Percentiles rank a stretch among this genome's conserved stretches.
Evolutionary conservation across 495 filamentous ascomycete species (phyloP).

Genomic region (Penicillium maclennaniae): DNA sequence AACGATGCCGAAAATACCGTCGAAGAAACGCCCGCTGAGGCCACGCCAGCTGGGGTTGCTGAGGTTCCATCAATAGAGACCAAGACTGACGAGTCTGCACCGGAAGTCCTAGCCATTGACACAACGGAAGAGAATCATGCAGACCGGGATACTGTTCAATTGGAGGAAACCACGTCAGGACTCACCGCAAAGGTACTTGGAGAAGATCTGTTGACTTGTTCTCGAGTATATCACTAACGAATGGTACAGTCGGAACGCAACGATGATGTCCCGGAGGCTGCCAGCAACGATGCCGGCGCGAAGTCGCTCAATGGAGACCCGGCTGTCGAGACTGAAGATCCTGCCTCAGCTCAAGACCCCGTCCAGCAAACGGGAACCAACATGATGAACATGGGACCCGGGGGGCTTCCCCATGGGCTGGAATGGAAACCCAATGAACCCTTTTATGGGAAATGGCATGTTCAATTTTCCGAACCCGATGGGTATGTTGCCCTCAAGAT

Average conservation of each 20-base stretch:
- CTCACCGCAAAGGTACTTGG: slow-evolving; percentile 7
- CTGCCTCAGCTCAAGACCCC: slow-evolving; percentile 18
- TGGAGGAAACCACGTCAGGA: background rate
- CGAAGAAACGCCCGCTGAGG: background rate
- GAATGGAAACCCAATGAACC: slow-evolving; percentile 56
- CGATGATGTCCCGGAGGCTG: slow-evolving; percentile 9
- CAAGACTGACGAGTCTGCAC: background rate
- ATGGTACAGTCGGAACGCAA: background rate
- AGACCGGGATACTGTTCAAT: background rate
- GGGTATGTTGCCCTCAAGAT: slow-evolving; percentile 58
- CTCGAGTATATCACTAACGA: background rate
- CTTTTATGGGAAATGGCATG: slow-evolving; percentile 73
- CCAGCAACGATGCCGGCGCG: slow-evolving; percentile 1
- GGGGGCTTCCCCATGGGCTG: slow-evolving; percentile 64
- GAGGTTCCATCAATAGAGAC: background rate
- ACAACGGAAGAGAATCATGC: background rate
- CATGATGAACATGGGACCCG: slow-evolving; percentile 29
- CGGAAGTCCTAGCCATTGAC: background rate
- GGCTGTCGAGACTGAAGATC: slow-evolving; percentile 15
- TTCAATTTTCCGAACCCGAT: slow-evolving; percentile 64
- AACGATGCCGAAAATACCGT: slow-evolving; percentile 11
- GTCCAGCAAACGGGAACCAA: slow-evolving; percentile 11
- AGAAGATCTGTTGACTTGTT: background rate
- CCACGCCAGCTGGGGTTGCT: background rate
- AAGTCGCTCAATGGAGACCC: slow-evolving; percentile 15